phyloP scores from a whole-genome alignment of 2,329 filamentous ascomycete genomes.

The Cercospora zeae-maydis region DNA sequence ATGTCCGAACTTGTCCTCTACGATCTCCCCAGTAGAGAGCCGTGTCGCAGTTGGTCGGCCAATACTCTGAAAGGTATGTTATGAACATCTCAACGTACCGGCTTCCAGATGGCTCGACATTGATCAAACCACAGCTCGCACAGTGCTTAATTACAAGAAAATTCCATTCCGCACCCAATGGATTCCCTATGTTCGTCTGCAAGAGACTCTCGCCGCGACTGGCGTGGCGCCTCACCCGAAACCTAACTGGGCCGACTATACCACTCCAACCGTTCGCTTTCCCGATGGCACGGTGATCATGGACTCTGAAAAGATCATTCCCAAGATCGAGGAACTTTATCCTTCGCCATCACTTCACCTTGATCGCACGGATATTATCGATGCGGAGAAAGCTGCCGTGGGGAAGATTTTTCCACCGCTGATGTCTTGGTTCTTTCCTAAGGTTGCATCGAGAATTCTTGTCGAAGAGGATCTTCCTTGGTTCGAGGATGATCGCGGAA shows the following conservation, averaged over 20 bases:
- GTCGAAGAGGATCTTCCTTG: slow-evolving; percentile 29
- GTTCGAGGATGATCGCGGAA: slow-evolving; percentile 12
- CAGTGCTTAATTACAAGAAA: slow-evolving; percentile 13
- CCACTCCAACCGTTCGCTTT: background rate
- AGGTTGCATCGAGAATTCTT: slow-evolving; percentile 7
- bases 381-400: background rate
- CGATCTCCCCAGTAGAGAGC: slow-evolving; percentile 11
- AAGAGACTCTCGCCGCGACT: slow-evolving; percentile 10
- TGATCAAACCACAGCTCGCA: slow-evolving; percentile 3
- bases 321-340: slow-evolving; percentile 8
- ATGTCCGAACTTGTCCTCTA: slow-evolving; percentile 10
- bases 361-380: background rate
- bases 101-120: background rate
- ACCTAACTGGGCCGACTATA: slow-evolving; percentile 8
- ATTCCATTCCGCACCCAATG: slow-evolving; percentile 12
- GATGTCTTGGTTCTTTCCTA: background rate
- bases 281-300: slow-evolving; percentile 8
- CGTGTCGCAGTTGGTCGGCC: slow-evolving; percentile 12
- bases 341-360: slow-evolving; percentile 5
- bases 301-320: slow-evolving; percentile 11
- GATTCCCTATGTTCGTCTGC: slow-evolving; percentile 11
- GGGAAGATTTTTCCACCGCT: background rate
- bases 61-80: slow-evolving; percentile 11
- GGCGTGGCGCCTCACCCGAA: slow-evolving; percentile 3
- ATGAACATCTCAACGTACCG: background rate